Conservation (phyloP, 2,329 filamentous ascomycete genomes). For the Alternaria metachromatica region DNA sequence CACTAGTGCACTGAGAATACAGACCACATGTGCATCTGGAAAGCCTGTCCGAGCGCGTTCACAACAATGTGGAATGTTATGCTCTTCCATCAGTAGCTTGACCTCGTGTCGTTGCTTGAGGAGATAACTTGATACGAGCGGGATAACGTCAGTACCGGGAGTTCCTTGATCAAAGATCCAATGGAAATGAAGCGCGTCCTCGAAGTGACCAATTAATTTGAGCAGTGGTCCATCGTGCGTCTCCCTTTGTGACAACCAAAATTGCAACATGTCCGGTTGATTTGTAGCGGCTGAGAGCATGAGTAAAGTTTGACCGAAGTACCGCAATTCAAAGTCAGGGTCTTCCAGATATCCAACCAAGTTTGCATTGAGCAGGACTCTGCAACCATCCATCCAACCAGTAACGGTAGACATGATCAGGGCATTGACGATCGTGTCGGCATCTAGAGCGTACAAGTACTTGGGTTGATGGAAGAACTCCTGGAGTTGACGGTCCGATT, state of each 20-base stretch:
- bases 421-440: accelerated
- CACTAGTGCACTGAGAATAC: neutral
- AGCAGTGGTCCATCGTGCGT: neutral
- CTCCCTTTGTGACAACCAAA: neutral
- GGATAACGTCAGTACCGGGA: neutral
- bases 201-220: neutral
- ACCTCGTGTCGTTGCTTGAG: neutral
- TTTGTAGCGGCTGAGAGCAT: neutral
- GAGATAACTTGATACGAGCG: neutral
- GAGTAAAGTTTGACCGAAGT: accelerated
- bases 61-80: neutral
- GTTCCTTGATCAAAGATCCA: no score
- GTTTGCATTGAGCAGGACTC: neutral
- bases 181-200: neutral
- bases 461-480: neutral
- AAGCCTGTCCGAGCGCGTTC: neutral
- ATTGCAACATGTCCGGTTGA: neutral
- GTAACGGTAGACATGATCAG: neutral
- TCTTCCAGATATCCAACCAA: accelerated
- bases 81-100: neutral
- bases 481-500: neutral
- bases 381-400: neutral
- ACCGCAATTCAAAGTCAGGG: accelerated
- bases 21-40: accelerated
- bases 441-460: accelerated